Percentiles rank a stretch among this genome's conserved stretches.
These are phyloP conservation scores for Oropetium thomaeum DNA, from an alignment of 176 grass and related monocot species.

Conservation along the genomic window DNA sequence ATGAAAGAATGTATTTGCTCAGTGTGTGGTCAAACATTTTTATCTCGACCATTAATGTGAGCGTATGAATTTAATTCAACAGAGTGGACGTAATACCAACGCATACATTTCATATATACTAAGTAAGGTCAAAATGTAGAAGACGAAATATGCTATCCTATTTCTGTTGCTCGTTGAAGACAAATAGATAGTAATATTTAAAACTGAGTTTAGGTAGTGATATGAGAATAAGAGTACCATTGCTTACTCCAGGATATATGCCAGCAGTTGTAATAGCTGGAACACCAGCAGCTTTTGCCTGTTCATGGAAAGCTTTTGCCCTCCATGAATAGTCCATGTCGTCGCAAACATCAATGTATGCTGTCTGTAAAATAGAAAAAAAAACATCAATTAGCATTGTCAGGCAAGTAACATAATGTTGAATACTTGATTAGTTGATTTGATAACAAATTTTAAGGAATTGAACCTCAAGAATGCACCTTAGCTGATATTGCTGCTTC, in stretches of 20 bases:
- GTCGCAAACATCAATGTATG: constrained; percentile 93
- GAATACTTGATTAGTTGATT: too few species aligned
- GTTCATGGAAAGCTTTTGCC: constrained; percentile 74
- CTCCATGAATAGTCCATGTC: constrained; percentile 65
- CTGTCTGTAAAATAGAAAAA: constrained; percentile 51
- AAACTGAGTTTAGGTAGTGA: too few species aligned
- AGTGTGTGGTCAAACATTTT: background rate
- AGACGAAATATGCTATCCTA: background rate
- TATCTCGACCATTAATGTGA: background rate
- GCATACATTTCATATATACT: background rate
- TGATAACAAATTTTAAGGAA: background rate
- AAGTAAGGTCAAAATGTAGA: background rate
- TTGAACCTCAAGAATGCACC: constrained; percentile 37
- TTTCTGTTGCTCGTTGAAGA: background rate
- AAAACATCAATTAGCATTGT: background rate
- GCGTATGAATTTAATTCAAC: background rate
- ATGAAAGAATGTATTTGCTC: background rate
- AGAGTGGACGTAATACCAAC: background rate
- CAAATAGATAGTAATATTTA: too few species aligned
- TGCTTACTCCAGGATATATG: constrained; percentile 99
- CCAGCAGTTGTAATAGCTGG: constrained; percentile 89
- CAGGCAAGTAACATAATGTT: background rate
- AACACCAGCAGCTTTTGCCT: constrained; percentile 69
- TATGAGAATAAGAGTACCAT: constrained; percentile 32
- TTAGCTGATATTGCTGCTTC: constrained; percentile 84